Conservation (phyloP, 257 asterid species). For the Penstemon eatonii region DNA sequence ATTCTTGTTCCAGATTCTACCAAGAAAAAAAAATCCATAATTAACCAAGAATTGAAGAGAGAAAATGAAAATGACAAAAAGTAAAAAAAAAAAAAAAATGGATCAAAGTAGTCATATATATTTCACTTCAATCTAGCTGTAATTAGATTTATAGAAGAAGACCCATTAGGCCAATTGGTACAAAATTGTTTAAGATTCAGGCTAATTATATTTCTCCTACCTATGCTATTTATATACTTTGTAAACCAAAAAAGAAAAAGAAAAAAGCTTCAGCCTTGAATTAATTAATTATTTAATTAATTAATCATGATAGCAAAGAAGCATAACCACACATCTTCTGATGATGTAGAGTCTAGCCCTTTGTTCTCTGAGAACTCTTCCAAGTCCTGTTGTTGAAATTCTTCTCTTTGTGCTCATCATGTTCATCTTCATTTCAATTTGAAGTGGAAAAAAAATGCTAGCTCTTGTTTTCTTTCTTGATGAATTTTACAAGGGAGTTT, state of each 20-base stretch:
- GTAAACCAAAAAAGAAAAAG: conserved; percentile 7
- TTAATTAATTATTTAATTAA: background rate
- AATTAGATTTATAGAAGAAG: conserved; percentile 30
- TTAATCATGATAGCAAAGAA: conserved; percentile 71
- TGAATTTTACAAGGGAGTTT: too few species aligned
- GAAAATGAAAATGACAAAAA: too few species aligned
- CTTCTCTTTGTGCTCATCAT: conserved; percentile 61
- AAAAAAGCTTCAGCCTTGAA: background rate
- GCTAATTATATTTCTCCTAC: conserved; percentile 18
- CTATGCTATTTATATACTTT: conserved; percentile 15
- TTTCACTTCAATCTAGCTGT: too few species aligned
- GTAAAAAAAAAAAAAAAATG: background rate
- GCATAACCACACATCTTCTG: conserved; percentile 83
- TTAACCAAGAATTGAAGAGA: too few species aligned
- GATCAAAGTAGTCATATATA: conserved; percentile 17
- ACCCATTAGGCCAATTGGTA: background rate
- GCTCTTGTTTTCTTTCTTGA: too few species aligned
- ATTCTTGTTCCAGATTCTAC: too few species aligned
- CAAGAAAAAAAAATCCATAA: too few species aligned
- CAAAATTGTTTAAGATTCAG: conserved; percentile 37
- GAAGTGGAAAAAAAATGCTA: background rate
- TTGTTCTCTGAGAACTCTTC: conserved; percentile 73
- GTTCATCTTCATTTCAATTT: conserved; percentile 51
- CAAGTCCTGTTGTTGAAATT: conserved; percentile 69
- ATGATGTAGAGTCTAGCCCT: conserved; percentile 82